Percentiles rank a stretch among this genome's conserved stretches.
Evolutionary conservation across 2,329 filamentous ascomycete species (phyloP).

Genomic region (Colletotrichum tanaceti): DNA sequence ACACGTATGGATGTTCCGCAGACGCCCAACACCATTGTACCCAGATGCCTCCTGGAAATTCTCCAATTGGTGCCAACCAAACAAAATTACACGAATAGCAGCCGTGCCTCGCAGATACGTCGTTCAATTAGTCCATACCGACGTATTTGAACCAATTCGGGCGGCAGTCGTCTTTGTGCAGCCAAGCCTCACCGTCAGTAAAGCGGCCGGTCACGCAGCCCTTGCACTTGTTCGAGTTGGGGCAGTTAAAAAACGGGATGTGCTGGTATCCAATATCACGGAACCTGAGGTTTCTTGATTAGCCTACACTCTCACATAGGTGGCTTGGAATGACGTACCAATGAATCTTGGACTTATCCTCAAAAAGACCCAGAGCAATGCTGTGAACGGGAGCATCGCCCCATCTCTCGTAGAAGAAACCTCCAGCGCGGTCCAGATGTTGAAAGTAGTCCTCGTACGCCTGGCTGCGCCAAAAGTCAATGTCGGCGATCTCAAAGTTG

Average conservation of each 20-base stretch:
- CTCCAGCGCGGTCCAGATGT: slow-evolving; percentile 91
- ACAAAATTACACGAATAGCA: slow-evolving; percentile 31
- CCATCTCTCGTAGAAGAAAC: slow-evolving; percentile 99
- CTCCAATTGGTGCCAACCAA: slow-evolving; percentile 37
- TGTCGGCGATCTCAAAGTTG: slow-evolving; percentile 96
- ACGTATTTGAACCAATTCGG: slow-evolving; percentile 98
- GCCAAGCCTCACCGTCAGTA: slow-evolving; percentile 86
- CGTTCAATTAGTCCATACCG: slow-evolving; percentile 74
- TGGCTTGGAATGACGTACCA: slow-evolving; percentile 71
- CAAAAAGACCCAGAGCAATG: slow-evolving; percentile 91
- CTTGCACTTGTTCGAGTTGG: slow-evolving; percentile 92
- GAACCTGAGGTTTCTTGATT: slow-evolving; percentile 73
- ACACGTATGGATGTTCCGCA: slow-evolving; percentile 37
- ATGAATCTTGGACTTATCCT: slow-evolving; percentile 89
- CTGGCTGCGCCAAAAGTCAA: slow-evolving; percentile 91
- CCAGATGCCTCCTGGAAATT: slow-evolving; percentile 37
- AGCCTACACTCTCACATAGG: slow-evolving; percentile 18
- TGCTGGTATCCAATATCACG: slow-evolving; percentile 99
- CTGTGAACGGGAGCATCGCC: slow-evolving; percentile 97
- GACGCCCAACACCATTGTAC: slow-evolving; percentile 39
- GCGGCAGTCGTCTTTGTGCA: slow-evolving; percentile 92
- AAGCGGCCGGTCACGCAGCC: slow-evolving; percentile 89
- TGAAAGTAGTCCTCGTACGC: slow-evolving; percentile 96
- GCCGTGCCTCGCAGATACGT: slow-evolving; percentile 4
- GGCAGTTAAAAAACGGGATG: slow-evolving; percentile 98